Base-by-base conservation (phyloP, 352 stramenopile species). In the Pythium phragmitis region DNA sequence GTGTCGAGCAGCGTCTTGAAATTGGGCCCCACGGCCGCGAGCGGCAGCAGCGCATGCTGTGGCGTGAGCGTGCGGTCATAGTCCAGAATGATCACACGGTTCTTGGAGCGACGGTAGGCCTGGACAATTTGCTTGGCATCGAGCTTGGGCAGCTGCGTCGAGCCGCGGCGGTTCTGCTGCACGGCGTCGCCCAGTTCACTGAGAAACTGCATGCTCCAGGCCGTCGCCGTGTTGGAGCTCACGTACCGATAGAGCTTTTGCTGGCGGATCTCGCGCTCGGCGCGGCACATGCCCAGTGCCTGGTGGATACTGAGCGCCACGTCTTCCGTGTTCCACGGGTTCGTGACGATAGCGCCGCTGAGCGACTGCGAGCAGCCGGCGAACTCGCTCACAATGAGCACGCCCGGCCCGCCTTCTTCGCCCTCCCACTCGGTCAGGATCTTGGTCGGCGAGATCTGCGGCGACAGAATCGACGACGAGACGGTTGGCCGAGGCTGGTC, bases 201-300 rank as follows among this genome's bases (percentile, higher is more conserved):
- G 46, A 97, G 70, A 66, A 96, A 96, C 45, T 85, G 75, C 56
- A 91, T 80, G 4, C 85, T 89, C 89, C 89, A 97, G 9, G 81
- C 69, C 1, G 83, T 85, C 17, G 89, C 87, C 19, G 87, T 97
- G 65, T 97, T 92, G 1, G 81, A 83, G 30, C 79, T 88, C 11
- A 97, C 89, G 53, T 97, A 97, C 2, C 88, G 82, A 57, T 94
- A 95, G 8, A 97, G 71, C 67, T 97, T 96, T 46, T 94, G 85
- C 60, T 96, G 88, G 8, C 87, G 82, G n/a, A 97, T 81, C 53
- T 96, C 85, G 1, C 87, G 76, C 67, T 96, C 87, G 2, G 86
- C 87, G 12, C 85, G 83, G 39, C 74, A 89, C 77, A 97, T 91
- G 16, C 83, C 85, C 36, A 97, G 76, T 16, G 88, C 85, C 68